A percentile compares a stretch with the other conserved stretches of the same genome.
Evolutionary conservation across 345 rosid species (phyloP).

Genomic region (Bretschneidera sinensis): DNA sequence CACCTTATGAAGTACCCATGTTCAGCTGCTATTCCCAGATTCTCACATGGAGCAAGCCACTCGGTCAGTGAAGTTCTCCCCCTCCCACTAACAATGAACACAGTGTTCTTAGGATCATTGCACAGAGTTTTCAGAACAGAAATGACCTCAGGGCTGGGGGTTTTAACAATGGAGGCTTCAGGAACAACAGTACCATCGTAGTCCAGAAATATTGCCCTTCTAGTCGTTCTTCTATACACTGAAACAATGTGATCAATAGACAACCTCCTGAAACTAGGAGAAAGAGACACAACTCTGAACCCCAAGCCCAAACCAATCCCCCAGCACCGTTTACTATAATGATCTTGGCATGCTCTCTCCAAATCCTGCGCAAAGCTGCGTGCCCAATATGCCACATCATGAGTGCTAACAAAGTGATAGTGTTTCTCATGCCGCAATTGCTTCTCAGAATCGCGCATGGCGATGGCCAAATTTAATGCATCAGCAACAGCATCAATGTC

Average conservation of each 20-base stretch:
- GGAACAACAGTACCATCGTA: constrained; percentile 77
- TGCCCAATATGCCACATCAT: constrained; percentile 76
- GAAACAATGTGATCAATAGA: constrained; percentile 54
- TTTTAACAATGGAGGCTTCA: constrained; percentile 50
- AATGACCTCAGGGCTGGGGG: constrained; percentile 53
- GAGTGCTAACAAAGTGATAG: constrained; percentile 65
- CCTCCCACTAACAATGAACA: constrained; percentile 74
- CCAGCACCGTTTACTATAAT: constrained; percentile 74
- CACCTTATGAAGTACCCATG: constrained; percentile 73
- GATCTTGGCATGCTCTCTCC: constrained; percentile 67
- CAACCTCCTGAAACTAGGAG: constrained; percentile 67
- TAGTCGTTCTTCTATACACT: constrained; percentile 47
- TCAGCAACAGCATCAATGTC: constrained; percentile 73
- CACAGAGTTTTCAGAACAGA: constrained; percentile 52
- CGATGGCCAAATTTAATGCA: constrained; percentile 48
- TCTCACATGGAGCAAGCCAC: constrained; percentile 69
- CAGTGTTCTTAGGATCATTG: constrained; percentile 61
- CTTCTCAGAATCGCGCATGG: constrained; percentile 60
- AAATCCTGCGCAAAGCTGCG: constrained; percentile 67
- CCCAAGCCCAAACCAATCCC: constrained; percentile 73
- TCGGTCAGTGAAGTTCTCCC: constrained; percentile 52
- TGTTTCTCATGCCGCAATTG: constrained; percentile 72
- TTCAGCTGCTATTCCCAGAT: constrained; percentile 84
- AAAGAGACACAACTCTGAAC: constrained; percentile 64
- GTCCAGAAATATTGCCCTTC: constrained; percentile 75